These are phyloP conservation scores for Malus orientalis DNA, from an alignment of 306 rosid species.

Conservation along the genomic window DNA sequence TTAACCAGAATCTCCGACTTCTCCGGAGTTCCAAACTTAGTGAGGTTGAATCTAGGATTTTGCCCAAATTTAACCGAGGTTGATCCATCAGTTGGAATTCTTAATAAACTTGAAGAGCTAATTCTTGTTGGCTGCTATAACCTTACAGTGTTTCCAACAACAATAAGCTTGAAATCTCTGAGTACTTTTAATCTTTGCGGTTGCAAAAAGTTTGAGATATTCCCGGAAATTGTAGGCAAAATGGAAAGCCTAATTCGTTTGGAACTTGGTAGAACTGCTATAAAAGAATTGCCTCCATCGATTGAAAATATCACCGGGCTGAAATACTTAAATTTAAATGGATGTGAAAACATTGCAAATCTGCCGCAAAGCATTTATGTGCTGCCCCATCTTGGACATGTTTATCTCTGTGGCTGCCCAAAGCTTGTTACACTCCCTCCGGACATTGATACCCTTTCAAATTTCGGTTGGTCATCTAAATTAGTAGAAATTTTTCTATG, in stretches of 20 bases:
- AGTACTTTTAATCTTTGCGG: not conserved
- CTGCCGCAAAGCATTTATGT: not conserved
- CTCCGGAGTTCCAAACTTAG: not conserved
- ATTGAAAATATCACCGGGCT: not conserved
- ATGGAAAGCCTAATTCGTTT: no score
- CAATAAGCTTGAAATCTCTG: not conserved
- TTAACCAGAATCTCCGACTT: not conserved
- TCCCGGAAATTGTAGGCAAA: no score
- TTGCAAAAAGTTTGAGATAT: not conserved
- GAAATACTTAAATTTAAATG: fast-evolving
- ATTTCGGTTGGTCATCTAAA: not conserved
- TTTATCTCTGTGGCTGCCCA: not conserved
- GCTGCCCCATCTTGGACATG: fast-evolving
- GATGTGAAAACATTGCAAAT: not conserved
- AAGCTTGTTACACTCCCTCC: not conserved
- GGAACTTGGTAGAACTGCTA: fast-evolving
- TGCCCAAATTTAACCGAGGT: not conserved
- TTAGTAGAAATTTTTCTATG: fast-evolving
- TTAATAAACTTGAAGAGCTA: not conserved
- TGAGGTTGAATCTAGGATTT: fast-evolving
- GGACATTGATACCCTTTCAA: not conserved
- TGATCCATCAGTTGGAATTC: not conserved
- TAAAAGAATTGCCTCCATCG: not conserved
- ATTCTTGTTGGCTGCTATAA: fast-evolving
- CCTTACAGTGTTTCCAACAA: not conserved